phyloP scores from a whole-genome alignment of 352 stramenopile genomes.

The Phytophthora vignae region DNA sequence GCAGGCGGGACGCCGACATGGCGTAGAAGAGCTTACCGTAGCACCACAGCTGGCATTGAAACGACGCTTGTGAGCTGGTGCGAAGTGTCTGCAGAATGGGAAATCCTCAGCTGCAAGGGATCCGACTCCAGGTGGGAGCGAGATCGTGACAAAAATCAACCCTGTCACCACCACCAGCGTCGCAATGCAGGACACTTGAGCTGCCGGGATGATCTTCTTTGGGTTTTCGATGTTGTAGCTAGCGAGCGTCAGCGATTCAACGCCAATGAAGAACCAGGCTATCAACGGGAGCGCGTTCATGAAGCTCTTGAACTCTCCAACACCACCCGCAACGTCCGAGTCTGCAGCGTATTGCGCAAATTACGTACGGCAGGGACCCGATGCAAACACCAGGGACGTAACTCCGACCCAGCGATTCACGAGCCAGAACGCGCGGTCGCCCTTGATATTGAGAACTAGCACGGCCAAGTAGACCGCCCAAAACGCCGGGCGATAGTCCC shows the following conservation, averaged over 20 bases:
- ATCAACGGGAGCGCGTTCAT: conserved; percentile 35
- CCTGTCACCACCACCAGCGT: conserved; percentile 41
- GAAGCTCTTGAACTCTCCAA: conserved; percentile 22
- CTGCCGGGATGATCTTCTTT: conserved; percentile 26
- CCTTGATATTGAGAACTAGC: conserved; percentile 31
- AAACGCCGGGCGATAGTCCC: conserved; percentile 15
- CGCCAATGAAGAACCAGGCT: conserved; percentile 51
- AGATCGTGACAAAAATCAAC: conserved; percentile 28
- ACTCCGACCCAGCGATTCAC: conserved; percentile 41
- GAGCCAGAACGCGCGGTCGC: conserved; percentile 41
- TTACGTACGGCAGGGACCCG: conserved; percentile 29
- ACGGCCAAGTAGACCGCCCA: conserved; percentile 29
- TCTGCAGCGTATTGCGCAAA: conserved; percentile 22
- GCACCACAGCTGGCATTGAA: conserved; percentile 51
- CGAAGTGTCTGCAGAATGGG: conserved; percentile 33
- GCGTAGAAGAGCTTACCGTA: conserved; percentile 54
- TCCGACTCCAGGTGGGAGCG: conserved; percentile 33
- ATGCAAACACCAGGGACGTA: conserved; percentile 37
- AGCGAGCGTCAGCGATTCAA: conserved; percentile 38
- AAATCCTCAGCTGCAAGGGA: conserved; percentile 21
- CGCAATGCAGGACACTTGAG: conserved; percentile 39
- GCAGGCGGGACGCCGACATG: conserved; percentile 45
- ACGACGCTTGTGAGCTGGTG: conserved; percentile 18
- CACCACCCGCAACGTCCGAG: neutral
- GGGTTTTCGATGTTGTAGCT: conserved; percentile 17